These are phyloP conservation scores for Pichia sp. DNA, from an alignment of 1,139 yeast species.

Conservation along the genomic window DNA sequence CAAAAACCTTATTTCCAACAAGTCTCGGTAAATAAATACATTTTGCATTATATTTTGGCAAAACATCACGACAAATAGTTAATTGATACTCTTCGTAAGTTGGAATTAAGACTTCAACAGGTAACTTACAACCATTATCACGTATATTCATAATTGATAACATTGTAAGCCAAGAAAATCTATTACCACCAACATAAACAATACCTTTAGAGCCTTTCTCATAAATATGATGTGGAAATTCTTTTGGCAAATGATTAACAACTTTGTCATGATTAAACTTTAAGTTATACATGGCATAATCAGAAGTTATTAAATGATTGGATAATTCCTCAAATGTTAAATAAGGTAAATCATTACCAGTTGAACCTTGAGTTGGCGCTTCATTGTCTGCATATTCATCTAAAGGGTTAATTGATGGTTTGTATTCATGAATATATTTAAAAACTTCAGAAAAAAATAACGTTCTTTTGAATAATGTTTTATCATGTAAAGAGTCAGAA, in stretches of 20 bases:
- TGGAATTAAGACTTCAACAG: constrained; percentile 75
- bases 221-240: constrained; percentile 21
- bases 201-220: constrained; percentile 59
- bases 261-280: constrained; percentile 26
- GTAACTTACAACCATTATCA: constrained; percentile 55
- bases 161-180: constrained; percentile 65
- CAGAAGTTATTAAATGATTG: constrained; percentile 24
- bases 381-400: constrained; percentile 20
- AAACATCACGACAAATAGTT: constrained; percentile 55
- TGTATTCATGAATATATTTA: constrained; percentile 21
- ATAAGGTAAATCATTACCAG: constrained; percentile 11
- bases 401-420: constrained; percentile 26
- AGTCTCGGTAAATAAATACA: constrained; percentile 60
- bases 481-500: not conserved
- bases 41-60: constrained; percentile 63
- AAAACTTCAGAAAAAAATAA: constrained; percentile 20
- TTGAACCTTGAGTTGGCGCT: constrained; percentile 1
- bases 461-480: not conserved
- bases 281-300: constrained; percentile 22
- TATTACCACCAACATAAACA: constrained; percentile 79
- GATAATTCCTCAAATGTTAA: constrained; percentile 26
- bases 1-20: constrained; percentile 41
- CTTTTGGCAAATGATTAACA: constrained; percentile 21
- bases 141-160: constrained; percentile 61
- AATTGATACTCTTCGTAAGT: constrained; percentile 62